Percentiles rank a stretch among this genome's conserved stretches.
Evolutionary conservation across 768 basidiomycete species (phyloP).

Genomic region (Mycena olivaceomarginata): DNA sequence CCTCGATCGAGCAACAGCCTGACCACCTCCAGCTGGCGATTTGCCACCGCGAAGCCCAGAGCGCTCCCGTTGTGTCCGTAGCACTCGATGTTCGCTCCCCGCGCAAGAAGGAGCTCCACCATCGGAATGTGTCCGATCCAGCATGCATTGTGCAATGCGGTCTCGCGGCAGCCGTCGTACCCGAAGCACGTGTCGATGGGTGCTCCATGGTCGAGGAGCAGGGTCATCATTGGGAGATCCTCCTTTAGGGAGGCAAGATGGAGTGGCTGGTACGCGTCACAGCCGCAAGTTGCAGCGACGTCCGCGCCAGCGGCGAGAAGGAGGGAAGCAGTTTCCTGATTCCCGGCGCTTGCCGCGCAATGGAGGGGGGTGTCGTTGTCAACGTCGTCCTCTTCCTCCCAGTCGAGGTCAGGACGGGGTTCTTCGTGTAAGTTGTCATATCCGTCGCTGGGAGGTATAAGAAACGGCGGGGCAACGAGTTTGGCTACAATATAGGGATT

Average conservation of each 20-base stretch:
- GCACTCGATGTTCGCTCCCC: neutral
- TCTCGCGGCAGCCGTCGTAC: constrained; percentile 5
- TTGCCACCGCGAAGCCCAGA: neutral
- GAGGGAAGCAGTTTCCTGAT: neutral
- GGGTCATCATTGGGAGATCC: neutral
- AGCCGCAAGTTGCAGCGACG: neutral
- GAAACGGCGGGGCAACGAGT: neutral
- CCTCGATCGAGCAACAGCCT: neutral
- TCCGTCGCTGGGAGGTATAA: constrained; percentile 3
- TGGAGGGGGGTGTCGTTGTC: neutral
- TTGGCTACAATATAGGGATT: neutral
- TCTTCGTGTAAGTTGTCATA: neutral
- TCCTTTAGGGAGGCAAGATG: neutral
- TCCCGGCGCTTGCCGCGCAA: neutral
- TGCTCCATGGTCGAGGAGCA: constrained; percentile 3
- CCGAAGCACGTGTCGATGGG: neutral
- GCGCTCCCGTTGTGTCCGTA: neutral
- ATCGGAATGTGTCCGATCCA: neutral
- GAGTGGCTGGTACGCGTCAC: neutral
- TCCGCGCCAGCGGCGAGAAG: neutral
- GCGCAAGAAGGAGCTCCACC: neutral
- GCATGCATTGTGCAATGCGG: neutral
- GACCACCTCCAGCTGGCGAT: neutral
- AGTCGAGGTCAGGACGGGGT: neutral
- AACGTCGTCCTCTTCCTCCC: neutral